A percentile compares a stretch with the other conserved stretches of the same genome.
Conservation (phyloP, 176 grass and related monocot genomes). For the Pontederia crassipes region DNA sequence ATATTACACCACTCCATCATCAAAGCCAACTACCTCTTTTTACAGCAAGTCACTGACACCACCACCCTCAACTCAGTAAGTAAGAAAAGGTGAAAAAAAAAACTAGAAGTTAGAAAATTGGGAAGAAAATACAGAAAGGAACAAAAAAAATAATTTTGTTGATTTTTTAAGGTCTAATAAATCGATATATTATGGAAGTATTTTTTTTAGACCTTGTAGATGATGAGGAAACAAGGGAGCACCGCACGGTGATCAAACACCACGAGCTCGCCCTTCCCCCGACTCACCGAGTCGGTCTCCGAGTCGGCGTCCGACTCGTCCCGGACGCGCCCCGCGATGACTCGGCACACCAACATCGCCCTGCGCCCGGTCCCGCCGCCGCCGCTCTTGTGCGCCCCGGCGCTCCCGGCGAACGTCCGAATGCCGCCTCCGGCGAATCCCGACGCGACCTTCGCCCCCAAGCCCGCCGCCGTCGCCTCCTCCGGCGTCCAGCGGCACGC, state of each 20-base stretch:
- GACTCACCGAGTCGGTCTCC: conserved; percentile 53
- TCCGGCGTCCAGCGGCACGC: no score
- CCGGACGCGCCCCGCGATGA: conserved; percentile 64
- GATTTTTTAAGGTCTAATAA: no score
- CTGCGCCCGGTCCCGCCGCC: conserved; percentile 27
- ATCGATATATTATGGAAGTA: background rate
- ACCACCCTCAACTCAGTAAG: no score
- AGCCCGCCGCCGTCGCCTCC: no score
- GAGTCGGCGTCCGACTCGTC: background rate
- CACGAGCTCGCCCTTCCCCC: conserved; percentile 58
- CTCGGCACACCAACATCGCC: conserved; percentile 89
- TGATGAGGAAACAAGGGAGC: conserved; percentile 90
- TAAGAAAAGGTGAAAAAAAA: no score
- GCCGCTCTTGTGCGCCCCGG: conserved; percentile 60
- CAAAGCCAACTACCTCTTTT: no score
- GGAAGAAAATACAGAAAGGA: background rate
- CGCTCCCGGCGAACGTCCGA: conserved; percentile 74
- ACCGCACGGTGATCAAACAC: conserved; percentile 73
- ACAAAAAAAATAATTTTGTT: no score
- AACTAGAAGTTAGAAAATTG: background rate
- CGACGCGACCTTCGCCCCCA: conserved; percentile 2
- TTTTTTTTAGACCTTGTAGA: conserved; percentile 68
- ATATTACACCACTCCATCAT: no score
- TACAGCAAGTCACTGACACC: no score
- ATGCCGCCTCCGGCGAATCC: conserved; percentile 21